Evolutionary conservation across 768 basidiomycete species (phyloP).

Genomic region (Trametes elegans): DNA sequence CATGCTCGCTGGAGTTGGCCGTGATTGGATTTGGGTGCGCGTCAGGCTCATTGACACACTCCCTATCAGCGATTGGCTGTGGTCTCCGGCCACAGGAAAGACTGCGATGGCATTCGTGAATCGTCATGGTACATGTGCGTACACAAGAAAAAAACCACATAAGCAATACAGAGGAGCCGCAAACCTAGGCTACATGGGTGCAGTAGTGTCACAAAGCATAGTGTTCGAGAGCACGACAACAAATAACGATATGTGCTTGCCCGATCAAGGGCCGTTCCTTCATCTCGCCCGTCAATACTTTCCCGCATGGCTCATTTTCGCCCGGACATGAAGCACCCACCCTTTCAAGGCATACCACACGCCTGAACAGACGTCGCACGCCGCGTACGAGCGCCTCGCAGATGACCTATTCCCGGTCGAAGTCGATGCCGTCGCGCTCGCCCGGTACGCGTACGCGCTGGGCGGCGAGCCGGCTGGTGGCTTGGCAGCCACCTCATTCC

Average conservation of each 20-base stretch:
- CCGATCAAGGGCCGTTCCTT: constrained; percentile 13
- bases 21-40: constrained; percentile 2
- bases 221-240: background rate
- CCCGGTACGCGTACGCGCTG: background rate
- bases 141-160: background rate
- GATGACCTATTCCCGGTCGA: constrained; percentile 11
- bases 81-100: background rate
- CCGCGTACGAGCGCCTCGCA: constrained; percentile 4
- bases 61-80: constrained; percentile 10
- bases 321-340: constrained; percentile 17
- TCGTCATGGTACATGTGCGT: background rate
- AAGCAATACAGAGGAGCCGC: background rate
- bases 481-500: background rate
- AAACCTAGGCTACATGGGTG: constrained; percentile 14
- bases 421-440: constrained; percentile 10
- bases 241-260: constrained; percentile 8
- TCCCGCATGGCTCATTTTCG: constrained; percentile 13
- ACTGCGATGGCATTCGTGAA: too few species aligned
- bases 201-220: constrained; percentile 8
- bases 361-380: constrained; percentile 9
- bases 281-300: constrained; percentile 11
- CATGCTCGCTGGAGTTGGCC: constrained; percentile 14
- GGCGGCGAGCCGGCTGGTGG: background rate
- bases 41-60: constrained; percentile 11
- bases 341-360: constrained; percentile 17